phyloP scores from a whole-genome alignment of 495 filamentous ascomycete species.

The Pyrenula massariospora region DNA sequence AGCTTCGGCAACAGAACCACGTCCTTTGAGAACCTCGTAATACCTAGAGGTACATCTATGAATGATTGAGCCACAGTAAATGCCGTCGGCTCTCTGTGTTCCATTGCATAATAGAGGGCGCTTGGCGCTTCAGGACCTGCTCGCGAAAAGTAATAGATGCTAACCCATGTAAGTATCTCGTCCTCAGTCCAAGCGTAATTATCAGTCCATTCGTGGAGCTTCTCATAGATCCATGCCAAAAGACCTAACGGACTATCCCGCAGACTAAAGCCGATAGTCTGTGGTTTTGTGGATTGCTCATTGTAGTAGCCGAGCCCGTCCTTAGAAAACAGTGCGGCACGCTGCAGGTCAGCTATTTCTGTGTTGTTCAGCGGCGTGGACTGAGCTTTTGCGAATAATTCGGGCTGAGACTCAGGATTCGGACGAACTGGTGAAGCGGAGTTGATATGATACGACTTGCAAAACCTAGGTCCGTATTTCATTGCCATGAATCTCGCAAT shows the following conservation, averaged over 20 bases:
- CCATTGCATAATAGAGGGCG: conserved; percentile 50
- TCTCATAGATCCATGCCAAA: conserved; percentile 59
- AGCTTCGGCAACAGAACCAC: conserved; percentile 31
- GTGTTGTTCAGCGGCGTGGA: conserved; percentile 12
- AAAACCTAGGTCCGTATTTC: too few species aligned
- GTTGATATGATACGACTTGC: too few species aligned
- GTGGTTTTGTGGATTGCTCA: conserved; percentile 48
- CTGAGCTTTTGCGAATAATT: conserved; percentile 20
- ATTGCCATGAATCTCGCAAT: too few species aligned
- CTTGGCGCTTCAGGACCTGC: conserved; percentile 44
- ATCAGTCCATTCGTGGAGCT: conserved; percentile 58
- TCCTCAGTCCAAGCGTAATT: conserved; percentile 56
- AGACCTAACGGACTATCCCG: conserved; percentile 49
- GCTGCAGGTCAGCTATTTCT: conserved; percentile 27
- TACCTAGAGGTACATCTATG: conserved; percentile 39
- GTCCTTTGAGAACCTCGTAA: conserved; percentile 41
- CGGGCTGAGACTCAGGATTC: too few species aligned
- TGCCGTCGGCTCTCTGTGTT: conserved; percentile 9
- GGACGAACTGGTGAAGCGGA: too few species aligned
- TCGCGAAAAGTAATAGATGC: conserved; percentile 47
- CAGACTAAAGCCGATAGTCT: conserved; percentile 46
- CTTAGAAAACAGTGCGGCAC: conserved; percentile 35
- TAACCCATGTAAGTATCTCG: conserved; percentile 54
- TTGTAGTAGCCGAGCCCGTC: conserved; percentile 44
- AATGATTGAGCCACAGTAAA: conserved; percentile 10